Evolutionary conservation across 1,284 basidiomycete species (phyloP).

Genomic region (Pseudozyma sp.): DNA sequence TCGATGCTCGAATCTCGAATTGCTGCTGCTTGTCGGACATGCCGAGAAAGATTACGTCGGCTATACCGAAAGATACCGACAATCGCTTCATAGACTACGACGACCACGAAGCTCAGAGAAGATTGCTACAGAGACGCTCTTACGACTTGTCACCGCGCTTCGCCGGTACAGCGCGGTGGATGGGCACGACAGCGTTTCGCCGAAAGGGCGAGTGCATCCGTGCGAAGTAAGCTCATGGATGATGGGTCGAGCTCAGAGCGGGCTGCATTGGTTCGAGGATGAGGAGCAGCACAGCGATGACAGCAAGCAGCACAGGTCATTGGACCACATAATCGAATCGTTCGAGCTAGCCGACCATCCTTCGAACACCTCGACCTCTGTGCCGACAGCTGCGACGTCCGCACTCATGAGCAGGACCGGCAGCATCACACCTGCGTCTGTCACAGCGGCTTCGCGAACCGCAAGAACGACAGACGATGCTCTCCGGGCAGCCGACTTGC

Average conservation of each 20-base stretch:
- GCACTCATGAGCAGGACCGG: constrained; percentile 22
- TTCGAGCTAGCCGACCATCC: constrained; percentile 16
- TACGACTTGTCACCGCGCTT: constrained; percentile 19
- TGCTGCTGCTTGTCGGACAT: constrained; percentile 36
- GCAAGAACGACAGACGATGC: constrained; percentile 6
- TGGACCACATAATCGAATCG: constrained; percentile 15
- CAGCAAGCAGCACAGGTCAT: not conserved
- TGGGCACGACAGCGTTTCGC: not conserved
- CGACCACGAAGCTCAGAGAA: not conserved
- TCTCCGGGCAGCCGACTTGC: constrained; percentile 30
- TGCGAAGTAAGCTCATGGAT: constrained; percentile 43
- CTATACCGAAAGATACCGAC: constrained; percentile 7
- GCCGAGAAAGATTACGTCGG: constrained; percentile 36
- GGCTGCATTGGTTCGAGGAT: constrained; percentile 20
- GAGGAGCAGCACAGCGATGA: not conserved
- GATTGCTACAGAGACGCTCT: not conserved
- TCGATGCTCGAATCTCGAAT: constrained; percentile 6
- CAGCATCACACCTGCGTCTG: constrained; percentile 11
- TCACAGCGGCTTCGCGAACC: not conserved
- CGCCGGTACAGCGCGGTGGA: not conserved
- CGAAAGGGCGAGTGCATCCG: constrained; percentile 28
- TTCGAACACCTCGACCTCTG: not conserved
- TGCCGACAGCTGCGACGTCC: constrained; percentile 2
- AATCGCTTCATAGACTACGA: constrained; percentile 15
- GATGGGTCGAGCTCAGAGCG: constrained; percentile 26